Evolutionary conservation across 495 filamentous ascomycete species (phyloP).

Genomic region (Zalerion maritima): DNA sequence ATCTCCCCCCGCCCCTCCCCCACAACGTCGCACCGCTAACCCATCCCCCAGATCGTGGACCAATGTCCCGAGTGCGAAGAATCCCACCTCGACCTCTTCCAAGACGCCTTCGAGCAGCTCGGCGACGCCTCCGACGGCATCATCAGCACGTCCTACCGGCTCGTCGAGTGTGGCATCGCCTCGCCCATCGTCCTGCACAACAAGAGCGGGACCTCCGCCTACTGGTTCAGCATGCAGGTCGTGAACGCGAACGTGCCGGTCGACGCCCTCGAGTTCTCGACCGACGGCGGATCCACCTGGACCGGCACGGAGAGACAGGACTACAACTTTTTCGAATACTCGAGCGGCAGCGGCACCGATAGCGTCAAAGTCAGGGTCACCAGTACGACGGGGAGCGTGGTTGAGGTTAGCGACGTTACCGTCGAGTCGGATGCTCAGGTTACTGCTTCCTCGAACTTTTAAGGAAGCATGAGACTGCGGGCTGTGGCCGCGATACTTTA

Average conservation of each 20-base stretch:
- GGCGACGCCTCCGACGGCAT: constrained; percentile 31
- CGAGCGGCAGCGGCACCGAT: constrained; percentile 34
- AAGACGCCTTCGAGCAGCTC: constrained; percentile 36
- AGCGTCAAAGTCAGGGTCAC: constrained; percentile 40
- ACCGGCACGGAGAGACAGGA: constrained; percentile 28
- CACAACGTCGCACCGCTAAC: too few species aligned
- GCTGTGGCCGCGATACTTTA: too few species aligned
- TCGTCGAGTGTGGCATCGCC: constrained; percentile 35
- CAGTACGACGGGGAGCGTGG: constrained; percentile 15
- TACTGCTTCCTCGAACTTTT: constrained; percentile 14
- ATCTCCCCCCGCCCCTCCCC: neutral
- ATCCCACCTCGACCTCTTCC: constrained; percentile 47
- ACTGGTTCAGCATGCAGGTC: constrained; percentile 42
- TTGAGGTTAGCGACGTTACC: constrained; percentile 12
- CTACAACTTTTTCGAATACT: constrained; percentile 46
- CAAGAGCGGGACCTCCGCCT: constrained; percentile 38
- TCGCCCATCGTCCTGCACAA: constrained; percentile 38
- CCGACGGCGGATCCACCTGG: constrained; percentile 41
- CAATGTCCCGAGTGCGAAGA: constrained; percentile 41
- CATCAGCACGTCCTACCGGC: constrained; percentile 38
- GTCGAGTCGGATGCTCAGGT: constrained; percentile 7
- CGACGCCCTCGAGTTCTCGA: constrained; percentile 38
- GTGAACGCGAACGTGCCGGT: constrained; percentile 41
- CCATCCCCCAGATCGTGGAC: constrained; percentile 36
- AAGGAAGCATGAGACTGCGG: too few species aligned